A percentile compares a stretch with the other conserved stretches of the same genome.
phyloP scores from a whole-genome alignment of 352 stramenopile species.

The Saprolegnia parasitica region DNA sequence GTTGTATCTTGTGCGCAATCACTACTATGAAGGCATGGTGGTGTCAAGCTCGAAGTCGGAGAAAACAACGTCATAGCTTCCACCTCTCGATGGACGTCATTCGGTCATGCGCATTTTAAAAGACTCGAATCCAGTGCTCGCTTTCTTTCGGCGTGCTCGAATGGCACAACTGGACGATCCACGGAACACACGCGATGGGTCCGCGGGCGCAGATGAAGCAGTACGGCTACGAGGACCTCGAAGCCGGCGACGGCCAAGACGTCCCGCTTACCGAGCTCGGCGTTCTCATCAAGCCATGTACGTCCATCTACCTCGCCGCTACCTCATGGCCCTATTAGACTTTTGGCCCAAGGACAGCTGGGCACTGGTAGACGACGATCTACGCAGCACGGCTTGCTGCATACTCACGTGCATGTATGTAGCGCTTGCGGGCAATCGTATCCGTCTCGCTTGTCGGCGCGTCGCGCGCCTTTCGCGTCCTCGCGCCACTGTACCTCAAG shows the following conservation, averaged over 20 bases:
- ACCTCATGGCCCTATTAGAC: conserved; percentile 36
- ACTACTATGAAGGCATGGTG: too few relatives aligned
- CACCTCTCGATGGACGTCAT: too few relatives aligned
- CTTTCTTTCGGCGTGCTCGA: not conserved
- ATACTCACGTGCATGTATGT: not conserved
- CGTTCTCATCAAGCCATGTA: conserved; percentile 70
- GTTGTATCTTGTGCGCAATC: too few relatives aligned
- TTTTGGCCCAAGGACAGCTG: conserved; percentile 66
- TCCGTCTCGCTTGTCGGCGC: conserved; percentile 67
- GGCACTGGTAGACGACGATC: conserved; percentile 38
- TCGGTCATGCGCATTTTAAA: too few relatives aligned
- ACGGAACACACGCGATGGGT: not conserved
- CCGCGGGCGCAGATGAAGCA: conserved; percentile 20
- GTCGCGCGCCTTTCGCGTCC: conserved; percentile 59
- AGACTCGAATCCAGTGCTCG: too few relatives aligned
- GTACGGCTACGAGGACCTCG: conserved; percentile 28
- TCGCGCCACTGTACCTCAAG: conserved; percentile 69
- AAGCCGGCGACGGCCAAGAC: conserved; percentile 20
- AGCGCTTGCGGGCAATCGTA: conserved; percentile 54
- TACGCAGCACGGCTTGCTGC: not conserved
- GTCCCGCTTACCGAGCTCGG: conserved; percentile 57
- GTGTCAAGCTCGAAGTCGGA: too few relatives aligned
- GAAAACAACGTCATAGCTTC: too few relatives aligned
- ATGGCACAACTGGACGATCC: not conserved
- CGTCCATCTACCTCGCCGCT: conserved; percentile 5